Percentiles rank a stretch among this genome's conserved stretches.
Evolutionary conservation across 257 asterid species (phyloP).

Genomic region (Solanum chaucha): DNA sequence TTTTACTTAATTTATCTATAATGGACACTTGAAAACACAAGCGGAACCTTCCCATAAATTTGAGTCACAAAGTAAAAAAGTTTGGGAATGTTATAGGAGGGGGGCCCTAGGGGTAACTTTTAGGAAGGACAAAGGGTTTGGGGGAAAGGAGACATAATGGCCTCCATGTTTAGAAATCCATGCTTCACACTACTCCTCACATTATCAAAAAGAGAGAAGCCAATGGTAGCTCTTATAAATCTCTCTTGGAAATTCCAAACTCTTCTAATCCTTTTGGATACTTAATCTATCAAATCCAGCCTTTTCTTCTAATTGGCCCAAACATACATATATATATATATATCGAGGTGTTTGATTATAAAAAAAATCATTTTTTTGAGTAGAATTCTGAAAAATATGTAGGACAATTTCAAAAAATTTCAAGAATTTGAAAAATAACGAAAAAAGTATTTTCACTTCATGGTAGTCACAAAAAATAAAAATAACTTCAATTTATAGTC

Average conservation of each 20-base stretch:
- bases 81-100: constrained; percentile 1
- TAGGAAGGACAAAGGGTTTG: constrained; percentile 28
- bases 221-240: constrained; percentile 3
- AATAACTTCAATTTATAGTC: not conserved
- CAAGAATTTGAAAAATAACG: not conserved
- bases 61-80: not conserved
- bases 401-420: not conserved
- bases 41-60: not conserved
- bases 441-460: not conserved
- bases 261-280: not conserved
- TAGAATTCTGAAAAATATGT: not conserved
- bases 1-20: not conserved
- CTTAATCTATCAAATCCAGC: not conserved
- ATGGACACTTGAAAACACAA: not conserved
- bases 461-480: not conserved
- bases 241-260: constrained; percentile 16
- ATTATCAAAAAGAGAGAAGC: not conserved
- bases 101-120: constrained; percentile 17
- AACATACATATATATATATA: too few relatives aligned
- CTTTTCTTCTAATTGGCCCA: not conserved
- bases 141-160: constrained; percentile 58
- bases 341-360: not conserved
- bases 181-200: constrained; percentile 5
- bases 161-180: constrained; percentile 51
- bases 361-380: not conserved